These are phyloP conservation scores for Pterocarpus macrocarpus DNA, from an alignment of 306 rosid genomes.

Conservation along the genomic window DNA sequence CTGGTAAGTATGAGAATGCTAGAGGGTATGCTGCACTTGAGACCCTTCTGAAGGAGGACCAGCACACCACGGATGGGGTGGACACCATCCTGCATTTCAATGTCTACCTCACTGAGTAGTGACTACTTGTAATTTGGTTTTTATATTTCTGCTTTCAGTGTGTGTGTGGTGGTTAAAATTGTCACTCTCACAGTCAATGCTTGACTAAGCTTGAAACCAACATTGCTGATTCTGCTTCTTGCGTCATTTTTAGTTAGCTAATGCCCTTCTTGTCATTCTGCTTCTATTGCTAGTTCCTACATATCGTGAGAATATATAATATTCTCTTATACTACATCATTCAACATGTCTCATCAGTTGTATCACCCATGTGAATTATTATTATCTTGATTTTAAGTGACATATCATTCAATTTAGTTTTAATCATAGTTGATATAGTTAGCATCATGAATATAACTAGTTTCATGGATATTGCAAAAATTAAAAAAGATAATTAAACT, in stretches of 20 bases:
- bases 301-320: background rate
- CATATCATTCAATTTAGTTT: too few relatives aligned
- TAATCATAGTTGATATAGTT: too few relatives aligned
- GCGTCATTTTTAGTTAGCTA: background rate
- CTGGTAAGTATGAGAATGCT: conserved; percentile 82
- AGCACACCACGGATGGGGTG: conserved; percentile 73
- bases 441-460: background rate
- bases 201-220: conserved; percentile 5
- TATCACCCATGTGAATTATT: background rate
- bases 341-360: background rate
- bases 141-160: background rate
- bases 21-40: conserved; percentile 75
- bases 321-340: background rate
- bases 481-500: background rate
- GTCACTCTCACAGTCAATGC: background rate
- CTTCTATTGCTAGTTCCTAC: conserved; percentile 13
- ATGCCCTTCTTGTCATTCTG: background rate
- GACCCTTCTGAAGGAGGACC: conserved; percentile 69
- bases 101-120: conserved; percentile 57
- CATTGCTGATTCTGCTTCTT: conserved; percentile 12
- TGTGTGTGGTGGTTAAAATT: conserved; percentile 26
- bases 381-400: background rate
- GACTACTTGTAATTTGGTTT: background rate
- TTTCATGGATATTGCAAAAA: background rate
- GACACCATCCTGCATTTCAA: conserved; percentile 71